Base-by-base conservation (phyloP, 73 alveolate genomes). In the Paramecium primaurelia region DNA sequence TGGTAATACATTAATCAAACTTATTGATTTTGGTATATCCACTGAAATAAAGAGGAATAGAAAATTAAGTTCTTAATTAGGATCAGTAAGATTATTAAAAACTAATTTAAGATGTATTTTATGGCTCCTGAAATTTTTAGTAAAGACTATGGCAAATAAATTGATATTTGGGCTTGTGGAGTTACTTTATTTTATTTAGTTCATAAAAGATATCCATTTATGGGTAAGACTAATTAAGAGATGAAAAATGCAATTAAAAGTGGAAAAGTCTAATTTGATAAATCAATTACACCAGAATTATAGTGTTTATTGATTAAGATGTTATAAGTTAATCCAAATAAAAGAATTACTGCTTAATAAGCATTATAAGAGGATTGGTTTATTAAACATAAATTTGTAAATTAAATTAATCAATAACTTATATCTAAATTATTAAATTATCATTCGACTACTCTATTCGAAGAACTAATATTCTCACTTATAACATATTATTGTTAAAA, bases 101-200 rank as follows among this genome's bases (percentile, higher is more conserved):
- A 59, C 14, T 25, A 8, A 49, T 49, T 49, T 12, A 49, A 59
- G 44, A 26, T 45, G 40, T 93, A 59, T 28, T 94, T 47, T 71
- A 71, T 58, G 77, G 97, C 97, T 16, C 97, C 97, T 14, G 97
- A 94, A 36, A 71, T 71, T 12, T 91, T 18, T 30, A 28, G 16
- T 60, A 45, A 92, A 30, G 30, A 47, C 28, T 96, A 95, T 59
- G 93, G 92, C 49, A 93, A 92, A 49, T 80, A 93, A 92, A 87
- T 98, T 38, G 99, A 96, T 92, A 80, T 96, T 36, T 94, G 97
- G 97, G 59, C 95, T 12, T 69, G 85, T 25, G 97, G 97, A 16
- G 92, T 94, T 18, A 88, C 93, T 6, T 54, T 94, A 37, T 94
- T 59, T 71, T 94, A 22, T 75, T 71, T 34, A 96, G 96, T 18